Base-by-base conservation (phyloP, 2,329 filamentous ascomycete species). In the Lachnellula hyalina region DNA sequence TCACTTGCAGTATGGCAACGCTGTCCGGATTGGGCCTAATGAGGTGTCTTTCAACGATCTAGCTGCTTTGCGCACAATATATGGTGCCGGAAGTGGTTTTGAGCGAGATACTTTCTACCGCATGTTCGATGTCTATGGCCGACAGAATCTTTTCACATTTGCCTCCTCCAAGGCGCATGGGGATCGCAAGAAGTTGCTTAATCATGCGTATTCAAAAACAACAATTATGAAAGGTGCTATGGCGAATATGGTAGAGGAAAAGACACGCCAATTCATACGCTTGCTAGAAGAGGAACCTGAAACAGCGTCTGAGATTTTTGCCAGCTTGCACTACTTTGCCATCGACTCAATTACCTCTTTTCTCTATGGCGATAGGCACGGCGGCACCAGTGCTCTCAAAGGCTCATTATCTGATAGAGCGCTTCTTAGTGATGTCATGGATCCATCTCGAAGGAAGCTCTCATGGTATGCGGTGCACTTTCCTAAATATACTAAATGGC, bases 111-210 rank as follows among this genome's bases (percentile, higher is more conserved):
- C 44, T 5, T 82, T 81, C 60, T 82, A 82, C 53, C 72, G 74
- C 45, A 80, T 82, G 75, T 82, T 82, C 55, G 77, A 80, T 58
- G 76, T 73, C 0, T 80, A 79, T 49, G 77, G 77, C 0, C 69
- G 70, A 9, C 74, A 73, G 62, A 80, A 81, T 51, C 61, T 82
- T 2, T 82, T 82, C 62, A 78, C 77, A 0, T 81, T 82, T 56
- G 67, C 68, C 6, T 68, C 71, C 0, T 68, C 69, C 0, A 71
- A 70, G 32, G 68, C 72, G 2, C 78, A 82, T 62, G 71, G 70
- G 0, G 72, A 76, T 1, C 66, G 79, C 17, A 82, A 82, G 68
- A 81, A 80, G 59, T 55, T 80, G 0, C 54, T 81, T 25, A 73
- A 75, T 4, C 75, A 80, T 55, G 74, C 75, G 0, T 83, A 82